These are phyloP conservation scores for Trichoderma harzianum DNA, from an alignment of 2,329 filamentous ascomycete genomes.

Conservation along the genomic window DNA sequence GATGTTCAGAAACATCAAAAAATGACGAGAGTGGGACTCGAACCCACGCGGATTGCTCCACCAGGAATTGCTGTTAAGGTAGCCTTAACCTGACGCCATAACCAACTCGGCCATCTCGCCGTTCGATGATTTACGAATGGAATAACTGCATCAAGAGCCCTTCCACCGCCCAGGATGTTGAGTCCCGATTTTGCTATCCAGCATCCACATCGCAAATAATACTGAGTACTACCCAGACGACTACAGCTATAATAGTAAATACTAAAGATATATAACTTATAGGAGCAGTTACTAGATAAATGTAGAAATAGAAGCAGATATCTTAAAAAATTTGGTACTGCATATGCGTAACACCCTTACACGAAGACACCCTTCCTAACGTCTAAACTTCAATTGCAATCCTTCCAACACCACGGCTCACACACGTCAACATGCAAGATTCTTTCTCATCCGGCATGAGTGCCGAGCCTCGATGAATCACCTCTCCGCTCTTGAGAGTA, in stretches of 20 bases:
- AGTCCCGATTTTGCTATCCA: background rate
- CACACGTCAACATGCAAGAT: slow-evolving; percentile 47
- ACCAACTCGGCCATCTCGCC: slow-evolving; percentile 22
- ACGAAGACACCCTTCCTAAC: background rate
- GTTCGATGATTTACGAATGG: background rate
- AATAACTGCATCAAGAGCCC: background rate
- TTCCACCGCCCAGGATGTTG: no score
- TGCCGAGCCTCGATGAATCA: slow-evolving; percentile 50
- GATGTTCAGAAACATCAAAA: slow-evolving; percentile 2
- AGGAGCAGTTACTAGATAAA: no score
- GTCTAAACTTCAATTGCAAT: slow-evolving; percentile 39
- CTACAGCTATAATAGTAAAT: no score
- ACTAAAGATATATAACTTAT: no score
- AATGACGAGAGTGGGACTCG: slow-evolving; percentile 22
- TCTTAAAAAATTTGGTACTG: no score
- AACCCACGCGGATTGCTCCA: slow-evolving; percentile 23
- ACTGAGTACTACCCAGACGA: no score
- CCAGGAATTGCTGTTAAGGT: slow-evolving; percentile 22
- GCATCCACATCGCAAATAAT: no score
- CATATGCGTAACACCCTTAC: background rate
- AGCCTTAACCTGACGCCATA: slow-evolving; percentile 21
- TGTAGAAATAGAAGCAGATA: no score
- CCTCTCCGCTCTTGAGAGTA: slow-evolving; percentile 38
- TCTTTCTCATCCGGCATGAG: slow-evolving; percentile 44
- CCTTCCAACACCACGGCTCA: slow-evolving; percentile 49